Evolutionary conservation across 2,329 filamentous ascomycete species (phyloP), one percentile per base, ranked within the genome.

Genomic region (Paracoccidioides brasiliensis): DNA sequence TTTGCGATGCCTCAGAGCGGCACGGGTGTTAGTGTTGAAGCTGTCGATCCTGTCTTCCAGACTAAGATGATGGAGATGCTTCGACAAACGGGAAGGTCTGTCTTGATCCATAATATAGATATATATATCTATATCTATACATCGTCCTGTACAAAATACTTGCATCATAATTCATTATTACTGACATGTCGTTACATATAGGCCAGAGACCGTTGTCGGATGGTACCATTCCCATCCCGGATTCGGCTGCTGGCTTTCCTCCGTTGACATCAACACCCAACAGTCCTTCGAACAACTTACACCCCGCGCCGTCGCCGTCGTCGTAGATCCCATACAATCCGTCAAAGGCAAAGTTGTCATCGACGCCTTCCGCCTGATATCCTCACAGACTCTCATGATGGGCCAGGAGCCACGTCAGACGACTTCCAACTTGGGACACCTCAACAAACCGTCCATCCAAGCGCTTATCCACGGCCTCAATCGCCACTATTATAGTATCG

Each of bases 1-100:
- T 98, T 98, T 73, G 93, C 93, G 58, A 98, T 98, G 93, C 93
- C 93, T 22, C 93, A 98, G 71, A 96, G 90, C 64, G 93, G 93
- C 74, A 98, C 93, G 1, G 93, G 93, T 64, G 93, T 98, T 64
- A 95, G 89, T 73, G 93, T 98, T 66, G 93, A 98, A 74, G 94
- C 93, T 53, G 93, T 98, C 60, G 93, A 98, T 70, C 90, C 90
- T 8, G 93, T 98, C 38, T 98, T 98, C 73, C 93, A 98, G 77
- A 96, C 90, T 67, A 98, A 96, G 80, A 98, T 98, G 93, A 98
- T 98, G 93, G 93, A 98, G 71, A 97, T 98, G 93, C 78, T 98
- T 70, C 81, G 88, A 67, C 93, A 98, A 78, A 98, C 93, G 57
- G 93, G 93, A 75, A 82, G 93, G 89, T 94, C 43, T n/a, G 58